phyloP scores from a whole-genome alignment of 305 asterid species.

The Lippia alba region DNA sequence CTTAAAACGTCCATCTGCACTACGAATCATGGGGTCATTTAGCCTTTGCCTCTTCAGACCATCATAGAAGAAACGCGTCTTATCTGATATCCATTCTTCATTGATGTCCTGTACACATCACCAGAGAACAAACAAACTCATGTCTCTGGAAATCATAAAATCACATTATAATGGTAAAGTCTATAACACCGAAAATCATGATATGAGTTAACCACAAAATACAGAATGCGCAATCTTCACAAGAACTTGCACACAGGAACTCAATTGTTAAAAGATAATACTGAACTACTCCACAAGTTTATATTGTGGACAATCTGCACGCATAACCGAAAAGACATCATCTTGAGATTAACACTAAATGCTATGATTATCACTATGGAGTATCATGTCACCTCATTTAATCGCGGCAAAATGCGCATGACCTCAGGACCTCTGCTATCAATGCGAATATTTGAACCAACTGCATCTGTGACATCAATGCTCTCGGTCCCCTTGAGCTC shows the following conservation, averaged over 20 bases:
- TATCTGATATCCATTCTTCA: constrained; percentile 99
- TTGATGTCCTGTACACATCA: constrained; percentile 76
- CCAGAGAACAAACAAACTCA: constrained; percentile 23
- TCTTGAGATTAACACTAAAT: constrained; percentile 6
- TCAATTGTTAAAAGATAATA: not conserved
- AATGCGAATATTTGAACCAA: constrained; percentile 95
- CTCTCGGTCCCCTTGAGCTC: constrained; percentile 97
- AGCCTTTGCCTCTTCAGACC: constrained; percentile 98
- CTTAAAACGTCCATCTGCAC: constrained; percentile 95
- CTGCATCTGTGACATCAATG: constrained; percentile 98
- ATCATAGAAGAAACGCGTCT: constrained; percentile 95
- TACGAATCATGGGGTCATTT: constrained; percentile 96
- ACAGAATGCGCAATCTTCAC: not conserved
- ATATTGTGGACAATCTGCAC: not conserved
- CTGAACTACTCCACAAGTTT: not conserved
- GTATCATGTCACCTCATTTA: constrained; percentile 68
- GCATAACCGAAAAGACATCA: constrained; percentile 40
- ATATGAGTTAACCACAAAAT: not conserved
- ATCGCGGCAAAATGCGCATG: constrained; percentile 86
- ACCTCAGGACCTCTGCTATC: constrained; percentile 99
- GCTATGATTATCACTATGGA: not conserved
- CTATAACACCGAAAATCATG: constrained; percentile 5
- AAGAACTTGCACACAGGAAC: constrained; percentile 4
- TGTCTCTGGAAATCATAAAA: not conserved
- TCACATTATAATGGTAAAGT: constrained; percentile 4